Percentiles rank a stretch among this genome's conserved stretches.
phyloP scores from a whole-genome alignment of 2,329 filamentous ascomycete genomes.

The Penicillium sp. region DNA sequence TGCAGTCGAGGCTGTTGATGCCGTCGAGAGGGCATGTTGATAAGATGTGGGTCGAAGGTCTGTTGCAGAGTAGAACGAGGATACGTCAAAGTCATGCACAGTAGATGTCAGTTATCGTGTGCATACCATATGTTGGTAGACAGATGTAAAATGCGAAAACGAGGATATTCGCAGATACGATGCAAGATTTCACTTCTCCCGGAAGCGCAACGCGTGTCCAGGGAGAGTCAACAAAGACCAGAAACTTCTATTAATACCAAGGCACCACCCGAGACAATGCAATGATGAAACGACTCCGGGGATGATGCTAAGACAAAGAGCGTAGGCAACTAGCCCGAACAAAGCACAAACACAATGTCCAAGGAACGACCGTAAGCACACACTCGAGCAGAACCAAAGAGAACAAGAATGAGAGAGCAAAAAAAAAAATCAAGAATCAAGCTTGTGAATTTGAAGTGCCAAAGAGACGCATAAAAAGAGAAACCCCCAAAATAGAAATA shows the following conservation, averaged over 20 bases:
- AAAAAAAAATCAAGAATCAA: background rate
- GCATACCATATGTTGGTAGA: conserved; percentile 10
- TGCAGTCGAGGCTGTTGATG: conserved; percentile 31
- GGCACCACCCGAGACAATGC: conserved; percentile 1
- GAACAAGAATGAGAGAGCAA: background rate
- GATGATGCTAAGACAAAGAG: background rate
- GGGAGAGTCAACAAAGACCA: conserved; percentile 7
- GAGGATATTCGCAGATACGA: background rate
- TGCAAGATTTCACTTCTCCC: background rate
- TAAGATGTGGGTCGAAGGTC: background rate
- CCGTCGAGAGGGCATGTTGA: conserved; percentile 25
- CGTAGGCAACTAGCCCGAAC: background rate
- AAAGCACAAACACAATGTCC: background rate
- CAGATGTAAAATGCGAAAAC: background rate
- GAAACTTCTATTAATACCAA: conserved; percentile 19
- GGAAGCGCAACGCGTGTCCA: background rate
- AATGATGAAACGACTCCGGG: background rate
- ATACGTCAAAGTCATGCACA: background rate
- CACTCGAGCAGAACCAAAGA: background rate
- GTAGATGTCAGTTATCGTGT: background rate
- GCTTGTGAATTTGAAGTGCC: background rate
- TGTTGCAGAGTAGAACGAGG: background rate
- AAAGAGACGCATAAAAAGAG: background rate
- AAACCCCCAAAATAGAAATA: background rate
- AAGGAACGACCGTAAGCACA: background rate